Evolutionary conservation across 352 stramenopile genomes (phyloP).

Genomic region (Phytopythium oedochilum): DNA sequence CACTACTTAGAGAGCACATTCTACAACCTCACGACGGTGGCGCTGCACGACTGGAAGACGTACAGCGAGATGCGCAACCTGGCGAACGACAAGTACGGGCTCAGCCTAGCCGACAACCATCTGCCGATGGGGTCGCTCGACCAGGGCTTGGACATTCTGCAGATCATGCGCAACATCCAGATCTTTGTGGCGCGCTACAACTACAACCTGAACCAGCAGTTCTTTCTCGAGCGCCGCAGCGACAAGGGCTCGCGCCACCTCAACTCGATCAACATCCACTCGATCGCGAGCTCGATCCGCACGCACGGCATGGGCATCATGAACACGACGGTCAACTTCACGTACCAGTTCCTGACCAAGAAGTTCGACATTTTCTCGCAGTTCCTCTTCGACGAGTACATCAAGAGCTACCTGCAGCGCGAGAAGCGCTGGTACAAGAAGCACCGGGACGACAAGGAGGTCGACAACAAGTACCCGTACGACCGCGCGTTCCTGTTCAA

Average conservation of each 20-base stretch:
- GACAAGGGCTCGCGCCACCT: slow-evolving; percentile 91
- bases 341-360: slow-evolving; percentile 92
- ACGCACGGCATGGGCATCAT: slow-evolving; percentile 96
- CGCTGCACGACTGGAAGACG: slow-evolving; percentile 94
- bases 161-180: slow-evolving; percentile 96
- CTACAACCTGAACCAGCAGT: slow-evolving; percentile 96
- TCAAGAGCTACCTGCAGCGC: slow-evolving; percentile 91
- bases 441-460: slow-evolving; percentile 82
- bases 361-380: slow-evolving; percentile 91
- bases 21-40: slow-evolving; percentile 93
- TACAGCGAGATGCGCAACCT: slow-evolving; percentile 93
- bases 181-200: slow-evolving; percentile 90
- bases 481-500: slow-evolving; percentile 90
- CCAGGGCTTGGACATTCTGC: slow-evolving; percentile 90
- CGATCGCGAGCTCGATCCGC: slow-evolving; percentile 86
- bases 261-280: slow-evolving; percentile 93
- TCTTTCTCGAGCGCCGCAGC: slow-evolving; percentile 91
- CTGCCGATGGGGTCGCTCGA: slow-evolving; percentile 92
- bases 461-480: slow-evolving; percentile 94
- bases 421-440: slow-evolving; percentile 94
- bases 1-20: slow-evolving; percentile 94
- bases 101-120: slow-evolving; percentile 89
- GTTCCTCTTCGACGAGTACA: slow-evolving; percentile 94
- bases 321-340: slow-evolving; percentile 95
- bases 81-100: slow-evolving; percentile 90